A percentile compares a stretch with the other conserved stretches of the same genome.
phyloP scores from a whole-genome alignment of 345 rosid genomes.

The Luvunga scandens region DNA sequence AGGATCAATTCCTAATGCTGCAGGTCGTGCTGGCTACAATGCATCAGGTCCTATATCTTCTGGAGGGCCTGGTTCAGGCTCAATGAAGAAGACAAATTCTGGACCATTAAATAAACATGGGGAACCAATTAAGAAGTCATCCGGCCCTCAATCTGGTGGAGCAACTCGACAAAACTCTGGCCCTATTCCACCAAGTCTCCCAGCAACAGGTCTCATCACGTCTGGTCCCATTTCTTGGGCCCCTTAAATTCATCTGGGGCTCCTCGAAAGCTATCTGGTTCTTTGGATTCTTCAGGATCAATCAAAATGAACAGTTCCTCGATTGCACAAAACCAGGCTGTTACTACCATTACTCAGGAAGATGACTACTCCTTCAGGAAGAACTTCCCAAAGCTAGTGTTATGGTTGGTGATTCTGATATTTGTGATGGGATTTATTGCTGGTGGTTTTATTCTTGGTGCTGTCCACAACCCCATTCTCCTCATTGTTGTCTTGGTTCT shows the following conservation, averaged over 20 bases:
- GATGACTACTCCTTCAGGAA: constrained; percentile 64
- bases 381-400: constrained; percentile 65
- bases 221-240: constrained; percentile 87
- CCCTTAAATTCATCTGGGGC: constrained; percentile 81
- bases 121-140: constrained; percentile 81
- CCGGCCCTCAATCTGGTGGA: constrained; percentile 95
- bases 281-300: constrained; percentile 75
- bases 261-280: constrained; percentile 88
- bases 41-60: constrained; percentile 60
- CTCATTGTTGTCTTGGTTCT: constrained; percentile 72
- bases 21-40: constrained; percentile 63
- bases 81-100: constrained; percentile 86
- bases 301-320: constrained; percentile 53
- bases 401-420: constrained; percentile 68
- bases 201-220: constrained; percentile 89
- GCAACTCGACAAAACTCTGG: constrained; percentile 92
- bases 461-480: constrained; percentile 83
- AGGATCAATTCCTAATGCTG: constrained; percentile 76
- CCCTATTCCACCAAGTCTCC: constrained; percentile 79
- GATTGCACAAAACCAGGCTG: constrained; percentile 73
- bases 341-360: constrained; percentile 65
- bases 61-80: constrained; percentile 71
- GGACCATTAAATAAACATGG: constrained; percentile 94
- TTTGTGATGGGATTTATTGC: constrained; percentile 81
- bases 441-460: constrained; percentile 83